These are phyloP conservation scores for Cyathus striatus DNA, from an alignment of 768 basidiomycete species.

Conservation along the genomic window DNA sequence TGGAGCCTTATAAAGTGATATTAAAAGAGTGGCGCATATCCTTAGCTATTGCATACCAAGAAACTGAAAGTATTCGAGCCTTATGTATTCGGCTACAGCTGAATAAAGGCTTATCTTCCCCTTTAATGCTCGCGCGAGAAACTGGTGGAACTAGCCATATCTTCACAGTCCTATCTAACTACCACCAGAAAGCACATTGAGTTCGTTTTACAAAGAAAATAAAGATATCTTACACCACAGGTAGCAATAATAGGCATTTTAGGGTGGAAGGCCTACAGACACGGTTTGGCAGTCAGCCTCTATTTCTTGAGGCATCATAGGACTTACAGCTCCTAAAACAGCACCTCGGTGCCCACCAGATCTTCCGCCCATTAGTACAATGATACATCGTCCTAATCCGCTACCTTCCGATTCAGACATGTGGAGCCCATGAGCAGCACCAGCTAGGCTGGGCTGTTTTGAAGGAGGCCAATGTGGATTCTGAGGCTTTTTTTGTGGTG, in stretches of 20 bases:
- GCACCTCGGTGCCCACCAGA: constrained; percentile 73
- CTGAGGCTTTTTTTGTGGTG: constrained; percentile 23
- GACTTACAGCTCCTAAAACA: constrained; percentile 57
- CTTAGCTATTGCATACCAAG: constrained; percentile 52
- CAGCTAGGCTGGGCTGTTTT: constrained; percentile 45
- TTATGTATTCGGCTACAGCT: constrained; percentile 63
- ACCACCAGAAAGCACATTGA: no score
- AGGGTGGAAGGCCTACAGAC: constrained; percentile 55
- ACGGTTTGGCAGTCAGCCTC: not conserved
- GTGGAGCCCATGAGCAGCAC: constrained; percentile 67
- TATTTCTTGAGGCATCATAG: no score
- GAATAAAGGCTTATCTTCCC: constrained; percentile 77
- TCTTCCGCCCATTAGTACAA: constrained; percentile 62
- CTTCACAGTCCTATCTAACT: constrained; percentile 74
- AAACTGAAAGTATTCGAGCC: constrained; percentile 56
- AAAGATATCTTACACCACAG: constrained; percentile 64
- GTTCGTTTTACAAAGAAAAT: no score
- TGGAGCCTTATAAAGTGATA: not conserved
- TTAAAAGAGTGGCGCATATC: no score
- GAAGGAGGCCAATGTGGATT: constrained; percentile 61
- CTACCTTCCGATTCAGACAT: constrained; percentile 54
- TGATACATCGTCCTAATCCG: constrained; percentile 59
- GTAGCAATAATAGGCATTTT: constrained; percentile 65
- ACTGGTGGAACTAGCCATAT: constrained; percentile 60
- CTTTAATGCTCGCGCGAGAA: constrained; percentile 29